A percentile compares a stretch with the other conserved stretches of the same genome.
Evolutionary conservation across 2,329 filamentous ascomycete species (phyloP).

Genomic region (Alternaria angustiovoidea): DNA sequence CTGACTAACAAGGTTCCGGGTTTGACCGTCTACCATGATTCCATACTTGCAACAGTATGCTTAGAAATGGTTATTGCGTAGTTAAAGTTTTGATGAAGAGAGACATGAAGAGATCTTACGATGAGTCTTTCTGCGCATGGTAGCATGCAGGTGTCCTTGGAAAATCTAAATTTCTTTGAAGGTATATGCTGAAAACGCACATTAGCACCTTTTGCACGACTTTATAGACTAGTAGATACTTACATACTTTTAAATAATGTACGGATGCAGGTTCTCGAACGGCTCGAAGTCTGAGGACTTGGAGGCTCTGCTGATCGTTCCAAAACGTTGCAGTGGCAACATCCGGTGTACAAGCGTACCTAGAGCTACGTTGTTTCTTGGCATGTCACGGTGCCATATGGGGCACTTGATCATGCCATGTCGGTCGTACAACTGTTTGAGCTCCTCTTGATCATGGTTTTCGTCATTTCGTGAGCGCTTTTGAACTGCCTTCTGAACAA

Average conservation of each 20-base stretch:
- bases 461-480: background rate
- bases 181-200: background rate
- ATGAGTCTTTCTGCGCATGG: background rate
- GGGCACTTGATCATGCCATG: background rate
- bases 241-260: background rate
- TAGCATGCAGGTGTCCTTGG: background rate
- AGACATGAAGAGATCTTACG: background rate
- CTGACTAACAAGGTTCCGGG: background rate
- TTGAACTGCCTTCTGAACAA: background rate
- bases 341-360: background rate
- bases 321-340: background rate
- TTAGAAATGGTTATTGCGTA: background rate
- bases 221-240: background rate
- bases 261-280: background rate
- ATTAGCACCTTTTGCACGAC: background rate
- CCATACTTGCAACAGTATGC: background rate
- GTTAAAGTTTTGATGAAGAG: background rate
- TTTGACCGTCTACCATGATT: background rate
- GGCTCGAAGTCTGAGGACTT: background rate
- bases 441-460: background rate
- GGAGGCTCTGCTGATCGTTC: background rate
- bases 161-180: background rate
- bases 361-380: background rate
- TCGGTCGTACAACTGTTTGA: background rate
- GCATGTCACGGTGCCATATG: background rate